phyloP scores from a whole-genome alignment of 75 land plant genomes.

The Ceratopteris richardii region DNA sequence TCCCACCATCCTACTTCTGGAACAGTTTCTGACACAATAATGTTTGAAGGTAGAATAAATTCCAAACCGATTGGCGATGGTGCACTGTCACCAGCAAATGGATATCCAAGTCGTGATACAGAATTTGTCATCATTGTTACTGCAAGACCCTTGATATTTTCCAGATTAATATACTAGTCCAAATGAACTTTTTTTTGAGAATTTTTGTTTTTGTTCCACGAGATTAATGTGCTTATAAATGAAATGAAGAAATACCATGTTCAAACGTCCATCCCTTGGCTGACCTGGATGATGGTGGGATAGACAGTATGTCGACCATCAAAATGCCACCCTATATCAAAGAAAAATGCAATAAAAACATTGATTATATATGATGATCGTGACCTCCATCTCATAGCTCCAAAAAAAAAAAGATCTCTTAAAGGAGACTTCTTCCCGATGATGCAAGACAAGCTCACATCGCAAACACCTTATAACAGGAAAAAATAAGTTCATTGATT shows the following conservation, averaged over 20 bases:
- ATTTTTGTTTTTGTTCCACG: no score
- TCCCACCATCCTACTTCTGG: slow-evolving; percentile 39
- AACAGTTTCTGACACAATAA: slow-evolving; percentile 21
- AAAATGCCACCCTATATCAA: slow-evolving; percentile 32
- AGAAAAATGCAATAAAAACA: no score
- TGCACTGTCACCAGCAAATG: slow-evolving; percentile 23
- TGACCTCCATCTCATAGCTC: no score
- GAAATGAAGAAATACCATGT: slow-evolving; percentile 11
- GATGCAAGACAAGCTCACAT: no score
- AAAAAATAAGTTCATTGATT: no score
- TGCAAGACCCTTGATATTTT: slow-evolving; percentile 6
- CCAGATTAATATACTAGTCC: no score
- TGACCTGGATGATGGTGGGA: slow-evolving; percentile 18
- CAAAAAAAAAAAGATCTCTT: no score
- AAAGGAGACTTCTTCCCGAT: no score
- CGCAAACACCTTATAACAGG: no score
- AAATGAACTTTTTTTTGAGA: no score
- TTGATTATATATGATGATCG: no score
- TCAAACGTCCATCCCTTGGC: slow-evolving; percentile 34
- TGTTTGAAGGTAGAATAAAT: slow-evolving; percentile 10
- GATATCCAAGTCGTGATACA: slow-evolving; percentile 21
- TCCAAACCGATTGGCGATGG: slow-evolving; percentile 20
- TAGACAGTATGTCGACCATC: slow-evolving; percentile 20
- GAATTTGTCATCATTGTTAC: slow-evolving; percentile 12
- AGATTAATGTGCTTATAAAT: no score